Base-by-base conservation (phyloP, 2,329 filamentous ascomycete genomes). In the Curvularia sp. region DNA sequence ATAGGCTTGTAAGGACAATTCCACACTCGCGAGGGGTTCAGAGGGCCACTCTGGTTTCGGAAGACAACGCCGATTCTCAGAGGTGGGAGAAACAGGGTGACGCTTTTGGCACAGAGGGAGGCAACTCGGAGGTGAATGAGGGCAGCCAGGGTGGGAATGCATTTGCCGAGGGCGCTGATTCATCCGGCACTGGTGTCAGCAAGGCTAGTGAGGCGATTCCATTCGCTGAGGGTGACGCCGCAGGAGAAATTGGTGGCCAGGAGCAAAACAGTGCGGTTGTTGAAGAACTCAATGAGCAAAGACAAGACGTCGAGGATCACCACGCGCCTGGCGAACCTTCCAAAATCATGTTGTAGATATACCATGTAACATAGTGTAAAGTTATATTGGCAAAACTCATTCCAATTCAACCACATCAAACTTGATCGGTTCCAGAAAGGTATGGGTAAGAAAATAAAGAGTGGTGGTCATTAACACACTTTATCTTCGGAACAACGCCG, bases 361-460 rank as follows among this genome's bases (percentile, higher is more conserved):
- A 25, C 13, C 47, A 28, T 49, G 32, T 49, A 49, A 10, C 47
- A 38, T 49, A 38, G 5, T 49, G 32, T 49, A 49, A 38, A 36
- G 3, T n/a, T 32, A 19, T 13, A 32, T 8, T 13, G 9, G 43
- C 18, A 30, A 32, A 43, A 30, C n/a, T 21, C 3, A 48, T 25
- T 25, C 25, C 28, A 21, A 32, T 9, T 18, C n/a, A 10, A 15
- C 3, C 10, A 13, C 21, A 2, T n/a, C 21, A 8, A 27, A 19
- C 2, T 49, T 38, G 8, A 19, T 1, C 15, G 4, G 18, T 19
- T 4, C 38, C n/a, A 12, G 7, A 2, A 19, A 48, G 19, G 15
- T 36, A 27, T 10, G 15, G 7, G 38, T 49, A 9, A 38, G 6
- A 27, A 47, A 39, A 18, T 9, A 48, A 18, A 30, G 8, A 45